Evolutionary conservation across 345 rosid species (phyloP).

Genomic region (Ailanthus altissimus): DNA sequence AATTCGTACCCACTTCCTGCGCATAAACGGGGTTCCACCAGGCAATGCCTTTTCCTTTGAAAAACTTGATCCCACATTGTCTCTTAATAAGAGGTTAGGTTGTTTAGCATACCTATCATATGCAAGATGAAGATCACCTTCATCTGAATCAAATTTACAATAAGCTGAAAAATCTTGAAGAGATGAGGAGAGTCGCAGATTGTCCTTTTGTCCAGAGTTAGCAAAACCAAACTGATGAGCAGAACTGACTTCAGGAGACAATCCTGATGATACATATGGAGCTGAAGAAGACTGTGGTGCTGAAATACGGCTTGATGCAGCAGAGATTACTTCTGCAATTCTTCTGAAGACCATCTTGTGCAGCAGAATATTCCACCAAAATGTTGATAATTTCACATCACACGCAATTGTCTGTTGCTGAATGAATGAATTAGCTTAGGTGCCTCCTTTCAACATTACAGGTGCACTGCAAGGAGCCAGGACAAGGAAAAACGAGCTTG

Average conservation of each 20-base stretch:
- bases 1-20: conserved; percentile 64
- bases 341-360: conserved; percentile 61
- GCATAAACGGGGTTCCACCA: conserved; percentile 41
- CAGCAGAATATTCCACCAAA: conserved; percentile 8
- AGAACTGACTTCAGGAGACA: conserved; percentile 34
- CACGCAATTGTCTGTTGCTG: neutral
- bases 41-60: conserved; percentile 76
- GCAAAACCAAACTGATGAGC: conserved; percentile 39
- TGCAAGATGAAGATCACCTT: conserved; percentile 43
- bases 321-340: conserved; percentile 48
- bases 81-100: conserved; percentile 45
- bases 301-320: conserved; percentile 38
- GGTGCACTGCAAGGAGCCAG: neutral
- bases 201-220: conserved; percentile 49
- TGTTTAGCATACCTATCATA: conserved; percentile 39
- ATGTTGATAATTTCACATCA: neutral
- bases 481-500: neutral
- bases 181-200: conserved; percentile 73
- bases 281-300: conserved; percentile 43
- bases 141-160: conserved; percentile 57
- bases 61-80: conserved; percentile 63
- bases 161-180: conserved; percentile 86
- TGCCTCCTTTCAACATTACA: neutral
- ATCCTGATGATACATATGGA: conserved; percentile 51
- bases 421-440: neutral